phyloP scores from a whole-genome alignment of 805 yeast genomes.

The Candida bentonensis region DNA sequence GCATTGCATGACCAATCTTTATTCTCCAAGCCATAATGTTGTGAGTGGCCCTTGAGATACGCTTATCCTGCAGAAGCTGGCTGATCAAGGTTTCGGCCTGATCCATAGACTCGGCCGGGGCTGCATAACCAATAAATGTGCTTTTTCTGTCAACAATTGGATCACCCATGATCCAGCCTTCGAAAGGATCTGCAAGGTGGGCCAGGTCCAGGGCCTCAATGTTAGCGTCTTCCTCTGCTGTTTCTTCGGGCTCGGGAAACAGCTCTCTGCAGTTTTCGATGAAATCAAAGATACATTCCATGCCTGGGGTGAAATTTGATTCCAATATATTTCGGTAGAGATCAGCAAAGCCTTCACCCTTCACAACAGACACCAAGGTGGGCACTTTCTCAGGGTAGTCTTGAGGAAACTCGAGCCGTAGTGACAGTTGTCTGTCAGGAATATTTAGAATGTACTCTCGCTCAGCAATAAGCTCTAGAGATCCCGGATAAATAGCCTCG shows the following conservation, averaged over 20 bases:
- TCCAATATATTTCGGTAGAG: constrained; percentile 3
- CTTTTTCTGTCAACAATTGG: constrained; percentile 76
- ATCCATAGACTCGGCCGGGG: constrained; percentile 44
- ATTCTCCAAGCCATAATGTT: constrained; percentile 85
- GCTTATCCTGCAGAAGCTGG: constrained; percentile 45
- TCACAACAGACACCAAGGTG: constrained; percentile 4
- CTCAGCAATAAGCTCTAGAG: background rate
- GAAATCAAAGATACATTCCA: constrained; percentile 5
- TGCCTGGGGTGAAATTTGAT: background rate
- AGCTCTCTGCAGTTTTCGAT: constrained; percentile 3
- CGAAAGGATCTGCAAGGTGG: constrained; percentile 34
- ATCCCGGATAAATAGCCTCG: background rate
- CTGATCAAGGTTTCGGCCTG: constrained; percentile 47
- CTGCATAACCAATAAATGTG: constrained; percentile 67
- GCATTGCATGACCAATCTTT: constrained; percentile 34
- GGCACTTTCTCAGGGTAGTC: constrained; percentile 16
- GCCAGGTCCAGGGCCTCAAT: constrained; percentile 3
- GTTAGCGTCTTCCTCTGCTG: constrained; percentile 7
- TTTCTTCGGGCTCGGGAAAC: constrained; percentile 14
- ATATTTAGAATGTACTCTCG: background rate
- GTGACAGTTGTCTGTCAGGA: constrained; percentile 1
- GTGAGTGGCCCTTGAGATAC: constrained; percentile 56
- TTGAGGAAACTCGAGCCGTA: constrained; percentile 4
- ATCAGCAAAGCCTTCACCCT: constrained; percentile 4
- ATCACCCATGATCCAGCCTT: constrained; percentile 65